Base-by-base conservation (phyloP, 2,329 filamentous ascomycete genomes). In the Calonectria pseudoturangicola region DNA sequence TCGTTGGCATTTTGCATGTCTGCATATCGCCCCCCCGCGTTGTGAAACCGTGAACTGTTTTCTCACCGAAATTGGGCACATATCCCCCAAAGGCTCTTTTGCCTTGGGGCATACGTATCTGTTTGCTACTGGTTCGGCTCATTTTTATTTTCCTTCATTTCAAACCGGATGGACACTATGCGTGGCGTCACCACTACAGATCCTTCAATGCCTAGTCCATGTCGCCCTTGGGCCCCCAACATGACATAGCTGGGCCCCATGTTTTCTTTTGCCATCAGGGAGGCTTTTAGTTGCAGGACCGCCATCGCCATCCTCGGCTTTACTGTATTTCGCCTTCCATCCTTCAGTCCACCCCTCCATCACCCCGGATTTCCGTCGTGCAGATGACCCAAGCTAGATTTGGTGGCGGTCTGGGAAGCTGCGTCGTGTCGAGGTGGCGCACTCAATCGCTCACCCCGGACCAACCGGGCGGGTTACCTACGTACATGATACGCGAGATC, bases 291-390 rank as follows among this genome's bases (percentile, higher is more conserved):
- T 41, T 60, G 36, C 36, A 60, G 54, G 54, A 25, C n/a, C 21
- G n/a, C n/a, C 30, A 25, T 65, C 51, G 41, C 54, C 54, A 70
- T 73, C 71, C 73, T 73, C 73, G 71, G 73, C 71, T 73, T 43
- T 66, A 6, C 36, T 36, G 50, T 54, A 33, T 43, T 41, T 50
- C 56, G 63, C 54, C 67, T 62, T 41, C 69, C 68, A 58, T 71
- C 71, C 56, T 48, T 51, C 68, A 68, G 43, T 41, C 47, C 51
- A 66, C 68, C 56, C 69, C 73, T 73, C 73, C 73, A 71, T 75
- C 65, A 67, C 73, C 73, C 73, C 73, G 72, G 72, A 75, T 75
- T 73, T 73, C 56, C 66, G 36, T 71, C 67, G 68, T 74, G 73
- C 73, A 74, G 73, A 74, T 68, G 64, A 16, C 47, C 33, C 58